Base-by-base conservation (phyloP, 2,329 filamentous ascomycete genomes). In the Monosporascus sp. region DNA sequence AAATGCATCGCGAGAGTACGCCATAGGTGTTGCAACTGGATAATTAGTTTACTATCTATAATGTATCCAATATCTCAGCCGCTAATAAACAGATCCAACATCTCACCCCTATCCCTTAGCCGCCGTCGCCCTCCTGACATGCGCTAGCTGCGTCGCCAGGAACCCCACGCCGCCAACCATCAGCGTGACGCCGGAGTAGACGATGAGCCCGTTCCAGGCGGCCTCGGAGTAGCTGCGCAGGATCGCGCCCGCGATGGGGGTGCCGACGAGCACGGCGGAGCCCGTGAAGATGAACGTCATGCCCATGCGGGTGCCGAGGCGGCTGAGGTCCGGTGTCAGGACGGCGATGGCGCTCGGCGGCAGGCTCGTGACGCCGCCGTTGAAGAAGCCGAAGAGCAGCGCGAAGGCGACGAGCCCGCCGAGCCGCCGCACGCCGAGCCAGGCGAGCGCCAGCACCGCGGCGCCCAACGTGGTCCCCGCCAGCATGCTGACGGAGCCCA, bases 201-300 rank as follows among this genome's bases (percentile, higher is more conserved):
- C 60, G 49, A 71, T 69, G 1, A 64, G 63, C 2, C 64, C 66
- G 45, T 57, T 51, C 70, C 70, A 73, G 27, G 62, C 51, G 2
- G 55, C 49, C 7, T 63, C 54, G n/a, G n/a, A 15, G 54, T 58
- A 24, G 22, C 54, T 55, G 1, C 64, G 65, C 51, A 72, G 65
- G 62, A 70, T 77, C 50, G 62, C 83, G 68, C 82, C 70, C 73
- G 66, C 78, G 71, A 64, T 79, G 67, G 57, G 75, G 65, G 57
- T 84, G 0, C 72, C 70, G 2, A 81, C 57, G 71, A 85, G 60
- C 70, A 83, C 54, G 70, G 81, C 22, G 66, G 83, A 62, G 71
- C 71, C 70, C 5, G 61, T 52, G 9, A 65, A 38, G 9, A 64
- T 51, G 20, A 73, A 73, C 4, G 54, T 60, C 70, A 76, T 74